Evolutionary conservation across 441 rosid genomes (phyloP), one percentile per base, ranked within the genome.

Genomic region (Mallotus japonicus): DNA sequence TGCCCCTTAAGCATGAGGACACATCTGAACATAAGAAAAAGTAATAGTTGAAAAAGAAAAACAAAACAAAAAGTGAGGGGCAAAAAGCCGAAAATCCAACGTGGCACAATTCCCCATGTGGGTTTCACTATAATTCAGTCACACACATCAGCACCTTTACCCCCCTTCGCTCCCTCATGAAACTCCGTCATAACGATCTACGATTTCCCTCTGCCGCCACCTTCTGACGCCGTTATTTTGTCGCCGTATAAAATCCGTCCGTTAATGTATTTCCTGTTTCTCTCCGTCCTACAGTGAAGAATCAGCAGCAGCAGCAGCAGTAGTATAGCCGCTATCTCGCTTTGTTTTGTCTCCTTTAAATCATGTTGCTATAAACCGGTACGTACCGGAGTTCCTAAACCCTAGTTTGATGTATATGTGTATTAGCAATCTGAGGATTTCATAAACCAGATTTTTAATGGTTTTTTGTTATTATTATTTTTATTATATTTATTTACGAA

Each of bases 71-170:
- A 79, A 71, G 40, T 12, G 16, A 19, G 13, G 34, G 73, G 58
- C 5, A 47, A 22, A 49, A 67, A 42, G 69, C 49, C 62, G 46
- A 74, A 55, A 65, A 72, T 60, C 62, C 77, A 34, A 78, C 80
- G 84, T 73, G 83, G 86, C 90, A 85, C 93, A 83, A 83, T 87
- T 89, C 83, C 91, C 91, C 85, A 81, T 72, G 81, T 82, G 83
- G 57, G 6, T 63, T 34, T 68, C 69, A 17, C 54, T 62, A 56
- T 69, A 20, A 58, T 74, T 73, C 70, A 66, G 67, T 77, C 65
- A 59, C 75, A 10, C 72, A 16, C 72, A 19, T 8, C 42, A 6
- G 19, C 6, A 1, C 14, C n/a, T 15, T 28, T 49, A 16, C 6
- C 1, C 5, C 32, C 12, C 0, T 22, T 60, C 7, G n/a, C n/a